Base-by-base conservation (phyloP, 1,284 basidiomycete genomes). In the Cryptococcus hybrid region DNA sequence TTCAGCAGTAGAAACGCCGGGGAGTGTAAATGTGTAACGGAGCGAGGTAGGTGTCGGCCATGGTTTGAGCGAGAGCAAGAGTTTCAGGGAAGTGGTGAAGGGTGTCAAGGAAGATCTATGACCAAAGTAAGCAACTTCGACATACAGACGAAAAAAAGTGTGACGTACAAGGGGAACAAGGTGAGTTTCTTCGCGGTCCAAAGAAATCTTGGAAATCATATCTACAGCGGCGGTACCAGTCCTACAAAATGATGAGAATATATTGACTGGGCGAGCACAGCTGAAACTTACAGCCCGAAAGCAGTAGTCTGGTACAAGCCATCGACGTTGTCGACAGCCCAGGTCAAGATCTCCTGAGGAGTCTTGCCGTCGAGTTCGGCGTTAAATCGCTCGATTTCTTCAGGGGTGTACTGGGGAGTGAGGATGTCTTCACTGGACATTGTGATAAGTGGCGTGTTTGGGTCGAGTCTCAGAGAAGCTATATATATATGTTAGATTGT, bases 191-290 rank as follows among this genome's bases (percentile, higher is more conserved):
- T 76, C 71, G 24, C 76, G 60, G 11, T 73, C 71, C 24, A 73
- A 61, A 3, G 78, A 80, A 61, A 94, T 82, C 75, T 90, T 90
- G 46, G 88, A 88, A 54, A 96, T 84, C 90, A 97, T 95, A 76
- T 94, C 90, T 55, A 91, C 85, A 9, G 91, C 88, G 54, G 90
- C 91, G 42, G 93, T 85, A 8, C 93, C 93, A 0, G 92, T 96
- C 24, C 78, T 79, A 53, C 1, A 36, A 18, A 18, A 2, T 18
- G 18, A 18, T 18, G 18, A 55, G n/a, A 5, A 11, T 36, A 51
- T 24, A 9, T 40, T 48, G 9, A 13, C 40, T 38, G 40, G 36
- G 13, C 15, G 24, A 18, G 0, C 2, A 6, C 30, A 49, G 38
- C 24, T 6, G 34, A 12, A 3, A 68, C 78, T 68, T 52, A 79